Evolutionary conservation across 2,329 filamentous ascomycete genomes (phyloP), one percentile per base, ranked within the genome.

Genomic region (Aschersonia sp.): DNA sequence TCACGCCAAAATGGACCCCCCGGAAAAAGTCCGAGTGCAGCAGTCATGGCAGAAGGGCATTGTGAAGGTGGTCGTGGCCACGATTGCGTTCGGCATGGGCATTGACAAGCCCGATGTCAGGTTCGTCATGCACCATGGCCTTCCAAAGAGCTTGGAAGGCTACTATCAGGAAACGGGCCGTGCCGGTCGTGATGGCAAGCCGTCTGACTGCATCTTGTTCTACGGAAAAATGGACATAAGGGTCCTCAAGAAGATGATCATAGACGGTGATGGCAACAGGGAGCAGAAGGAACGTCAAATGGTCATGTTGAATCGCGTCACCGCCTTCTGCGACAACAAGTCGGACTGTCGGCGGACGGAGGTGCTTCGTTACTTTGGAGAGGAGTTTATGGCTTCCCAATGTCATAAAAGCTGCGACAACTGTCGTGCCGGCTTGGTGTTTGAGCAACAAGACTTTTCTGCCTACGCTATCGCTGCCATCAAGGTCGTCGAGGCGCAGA

Each of bases 71-170:
- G 94, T 98, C 42, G 92, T 98, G 45, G 94, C 92, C 22, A 98
- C 92, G 0, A 97, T 98, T 62, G 92, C 92, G 30, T 98, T 98
- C 60, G 92, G 92, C 6, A 98, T 98, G 92, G 92, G 92, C n/a
- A 98, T 98, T 54, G 92, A 98, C 69, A 98, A 98, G 63, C 79
- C 89, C 1, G 85, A 98, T 61, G 92, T 98, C 44, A 85, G 92
- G 31, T 98, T 94, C 61, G 92, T 98, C 35, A 87, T 98, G 41
- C 94, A 98, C 60, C 83, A 94, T 57, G 85, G 81, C 42, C 73
- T 98, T 5, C 92, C 92, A 1, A 97, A 98, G 65, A 96, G 87
- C 57, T 69, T 98, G 47, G 92, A 98, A 66, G 92, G 92, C 1
- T 98, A 98, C 63, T 98, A 98, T 59, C 92, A 98, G 61, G 92